A percentile compares a stretch with the other conserved stretches of the same genome.
phyloP scores from a whole-genome alignment of 2,329 filamentous ascomycete genomes.

The Colletotrichum graminicola region DNA sequence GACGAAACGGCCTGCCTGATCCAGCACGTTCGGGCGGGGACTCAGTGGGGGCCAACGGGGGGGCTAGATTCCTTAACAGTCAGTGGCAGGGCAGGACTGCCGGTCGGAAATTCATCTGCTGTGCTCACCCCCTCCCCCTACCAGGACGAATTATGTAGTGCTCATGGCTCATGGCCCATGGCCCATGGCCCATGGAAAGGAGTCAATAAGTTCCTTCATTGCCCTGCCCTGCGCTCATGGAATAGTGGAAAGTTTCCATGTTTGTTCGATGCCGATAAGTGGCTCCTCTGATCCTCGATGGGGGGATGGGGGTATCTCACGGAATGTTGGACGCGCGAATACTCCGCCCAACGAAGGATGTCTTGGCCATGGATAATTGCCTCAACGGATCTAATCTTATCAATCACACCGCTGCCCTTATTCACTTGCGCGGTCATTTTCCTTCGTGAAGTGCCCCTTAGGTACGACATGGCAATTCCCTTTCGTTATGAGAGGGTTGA shows the following conservation, averaged over 20 bases:
- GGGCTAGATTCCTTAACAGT: constrained; percentile 11
- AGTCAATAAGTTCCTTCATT: neutral
- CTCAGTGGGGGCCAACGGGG: constrained; percentile 2
- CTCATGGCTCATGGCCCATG: neutral
- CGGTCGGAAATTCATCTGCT: neutral
- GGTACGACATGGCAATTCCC: neutral
- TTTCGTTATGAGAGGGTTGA: neutral
- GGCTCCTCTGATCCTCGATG: neutral
- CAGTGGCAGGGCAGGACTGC: neutral
- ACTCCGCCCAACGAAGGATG: neutral
- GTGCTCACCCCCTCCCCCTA: neutral
- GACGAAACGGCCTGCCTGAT: constrained; percentile 29
- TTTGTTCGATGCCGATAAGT: neutral
- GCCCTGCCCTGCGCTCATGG: neutral
- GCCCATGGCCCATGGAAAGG: neutral
- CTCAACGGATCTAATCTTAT: constrained; percentile 28
- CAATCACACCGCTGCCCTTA: neutral
- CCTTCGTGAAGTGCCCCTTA: neutral
- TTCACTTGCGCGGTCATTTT: neutral
- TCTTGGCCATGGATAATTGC: neutral
- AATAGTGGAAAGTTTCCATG: neutral
- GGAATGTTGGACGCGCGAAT: neutral
- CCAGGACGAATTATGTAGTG: neutral
- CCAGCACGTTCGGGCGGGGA: constrained; percentile 7
- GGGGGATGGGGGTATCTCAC: neutral